Evolutionary conservation across 257 asterid species (phyloP).

Genomic region (Solanum peruvianum): DNA sequence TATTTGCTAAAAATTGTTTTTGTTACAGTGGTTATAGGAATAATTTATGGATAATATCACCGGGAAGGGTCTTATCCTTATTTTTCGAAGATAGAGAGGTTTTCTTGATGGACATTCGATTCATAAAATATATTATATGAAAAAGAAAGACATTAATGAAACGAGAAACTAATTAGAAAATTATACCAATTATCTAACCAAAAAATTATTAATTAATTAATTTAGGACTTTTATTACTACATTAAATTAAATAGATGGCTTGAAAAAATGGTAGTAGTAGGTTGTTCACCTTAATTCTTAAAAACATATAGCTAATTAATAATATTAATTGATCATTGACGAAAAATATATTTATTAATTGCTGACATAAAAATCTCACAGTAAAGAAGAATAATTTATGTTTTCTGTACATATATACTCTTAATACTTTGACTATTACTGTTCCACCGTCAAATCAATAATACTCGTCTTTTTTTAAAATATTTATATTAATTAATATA

Average conservation of each 20-base stretch:
- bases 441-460: neutral
- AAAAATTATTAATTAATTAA: neutral
- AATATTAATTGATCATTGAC: neutral
- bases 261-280: neutral
- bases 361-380: neutral
- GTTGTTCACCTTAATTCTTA: neutral
- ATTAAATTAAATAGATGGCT: neutral
- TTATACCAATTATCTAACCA: too few relatives aligned
- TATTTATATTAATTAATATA: neutral
- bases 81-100: too few relatives aligned
- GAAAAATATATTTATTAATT: neutral
- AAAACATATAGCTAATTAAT: neutral
- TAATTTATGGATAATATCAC: too few relatives aligned
- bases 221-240: neutral
- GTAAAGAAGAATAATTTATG: neutral
- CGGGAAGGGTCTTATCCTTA: too few relatives aligned
- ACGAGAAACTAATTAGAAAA: too few relatives aligned
- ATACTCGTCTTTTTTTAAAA: neutral
- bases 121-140: too few relatives aligned
- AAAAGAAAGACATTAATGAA: too few relatives aligned
- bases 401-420: neutral
- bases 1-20: too few relatives aligned
- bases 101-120: too few relatives aligned
- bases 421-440: neutral
- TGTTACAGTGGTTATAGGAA: rapidly evolving